These are phyloP conservation scores for Brettanomyces sp. DNA, from an alignment of 805 yeast species.

Conservation along the genomic window DNA sequence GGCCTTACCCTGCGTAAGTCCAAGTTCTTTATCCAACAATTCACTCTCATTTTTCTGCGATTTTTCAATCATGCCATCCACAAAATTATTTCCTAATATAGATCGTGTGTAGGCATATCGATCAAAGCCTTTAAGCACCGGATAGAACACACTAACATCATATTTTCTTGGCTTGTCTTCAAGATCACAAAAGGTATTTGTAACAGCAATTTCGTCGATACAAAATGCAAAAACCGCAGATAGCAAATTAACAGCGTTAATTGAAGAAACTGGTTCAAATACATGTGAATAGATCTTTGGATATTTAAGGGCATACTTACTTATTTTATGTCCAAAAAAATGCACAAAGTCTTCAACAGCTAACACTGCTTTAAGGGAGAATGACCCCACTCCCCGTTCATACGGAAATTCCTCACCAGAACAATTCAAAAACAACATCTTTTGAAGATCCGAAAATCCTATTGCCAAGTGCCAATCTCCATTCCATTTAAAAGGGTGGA, in stretches of 20 bases:
- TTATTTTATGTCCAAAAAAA: slow-evolving; percentile 19
- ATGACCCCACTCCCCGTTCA: slow-evolving; percentile 5
- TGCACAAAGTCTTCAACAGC: slow-evolving; percentile 20
- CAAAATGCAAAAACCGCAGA: slow-evolving; percentile 22
- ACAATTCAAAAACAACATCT: slow-evolving; percentile 21
- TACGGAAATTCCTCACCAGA: slow-evolving; percentile 6
- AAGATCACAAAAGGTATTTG: slow-evolving; percentile 15
- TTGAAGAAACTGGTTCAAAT: slow-evolving; percentile 17
- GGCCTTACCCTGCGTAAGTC: slow-evolving; percentile 7
- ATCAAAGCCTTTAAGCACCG: slow-evolving; percentile 17
- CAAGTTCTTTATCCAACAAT: background rate
- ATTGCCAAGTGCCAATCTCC: slow-evolving; percentile 26
- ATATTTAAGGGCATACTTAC: slow-evolving; percentile 18
- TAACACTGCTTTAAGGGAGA: slow-evolving; percentile 17
- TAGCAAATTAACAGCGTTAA: slow-evolving; percentile 22
- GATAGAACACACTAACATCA: slow-evolving; percentile 21
- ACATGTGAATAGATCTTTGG: slow-evolving; percentile 16
- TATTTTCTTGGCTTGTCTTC: slow-evolving; percentile 14
- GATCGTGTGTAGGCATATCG: slow-evolving; percentile 16
- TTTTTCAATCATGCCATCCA: slow-evolving; percentile 13
- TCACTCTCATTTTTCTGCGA: slow-evolving; percentile 2
- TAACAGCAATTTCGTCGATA: slow-evolving; percentile 11
- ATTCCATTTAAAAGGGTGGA: slow-evolving; percentile 24
- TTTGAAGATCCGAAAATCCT: slow-evolving; percentile 16
- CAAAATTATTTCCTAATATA: slow-evolving; percentile 13